Base-by-base conservation (phyloP, 2,329 filamentous ascomycete species). In the Pseudogymnoascus sp. region DNA sequence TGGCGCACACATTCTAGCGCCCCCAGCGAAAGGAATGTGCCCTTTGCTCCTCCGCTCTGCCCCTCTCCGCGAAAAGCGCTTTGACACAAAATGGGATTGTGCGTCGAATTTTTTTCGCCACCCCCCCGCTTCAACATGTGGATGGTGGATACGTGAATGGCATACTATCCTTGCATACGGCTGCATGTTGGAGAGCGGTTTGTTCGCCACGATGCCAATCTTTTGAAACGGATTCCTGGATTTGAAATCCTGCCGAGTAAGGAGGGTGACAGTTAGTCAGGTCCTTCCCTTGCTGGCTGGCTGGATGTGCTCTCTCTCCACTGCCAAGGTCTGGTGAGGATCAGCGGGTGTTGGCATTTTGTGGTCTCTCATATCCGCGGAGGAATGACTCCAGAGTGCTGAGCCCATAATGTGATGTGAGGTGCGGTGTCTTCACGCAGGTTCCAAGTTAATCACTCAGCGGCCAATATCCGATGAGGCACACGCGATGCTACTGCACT, bases 121-220 rank as follows among this genome's bases (percentile, higher is more conserved):
- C 46, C 26, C 6, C 26, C 46, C 46, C 46, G 46, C 46, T 53
- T 4, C n/a, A 31, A 8, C 46, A 53, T 53, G 46, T 53, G 46
- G 46, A 53, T 53, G 26, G 46, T 53, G 46, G 46, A 53, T 7
- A 53, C 26, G n/a, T 11, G 22, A n/a, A 26, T 24, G 41, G 8
- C 7, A 19, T 53, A 33, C 31, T 33, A 19, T 31, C 46, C 46
- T 53, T 53, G 46, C 26, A 53, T 53, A 43, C 10, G 4, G 38
- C n/a, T 53, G 26, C 46, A 53, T 53, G 12, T 26, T 53, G 46
- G 46, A n/a, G 26, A 19, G 22, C 2, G 10, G 46, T 43, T 53
- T 53, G 24, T 53, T 46, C 41, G 46, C 46, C 46, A 53, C 46
- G 46, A 53, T 53, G 46, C 46, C 46, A 53, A 53, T 53, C 14